Base-by-base conservation (phyloP, 1,284 basidiomycete genomes). In the Waitea zeae region DNA sequence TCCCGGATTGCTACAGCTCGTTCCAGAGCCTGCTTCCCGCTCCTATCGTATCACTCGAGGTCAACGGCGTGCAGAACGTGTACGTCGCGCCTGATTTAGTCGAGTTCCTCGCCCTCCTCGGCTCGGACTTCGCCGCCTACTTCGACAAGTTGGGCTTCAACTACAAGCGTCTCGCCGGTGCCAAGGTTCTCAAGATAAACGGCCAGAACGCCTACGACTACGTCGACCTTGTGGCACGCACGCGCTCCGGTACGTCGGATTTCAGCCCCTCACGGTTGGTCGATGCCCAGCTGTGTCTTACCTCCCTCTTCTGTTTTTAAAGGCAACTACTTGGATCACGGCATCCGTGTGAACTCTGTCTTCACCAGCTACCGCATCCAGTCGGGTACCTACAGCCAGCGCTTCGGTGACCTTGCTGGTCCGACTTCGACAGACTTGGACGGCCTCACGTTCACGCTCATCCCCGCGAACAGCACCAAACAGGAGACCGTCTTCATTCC, bases 241-340 rank as follows among this genome's bases (percentile, higher is more conserved):
- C 68, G 1, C 60, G 69, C 15, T 64, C 66, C 2, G 29, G 22
- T 26, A 26, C 22, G 22, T 7, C n/a, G 7, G 7, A n/a, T 26
- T n/a, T 26, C n/a, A 7, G 22, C n/a, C 7, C 7, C n/a, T 7
- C 22, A n/a, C 22, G 7, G n/a, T n/a, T 26, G 22, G 22, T 7
- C 7, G n/a, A 7, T 26, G 22, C 7, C 22, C 22, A n/a, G n/a
- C n/a, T n/a, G n/a, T n/a, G n/a, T n/a, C n/a, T n/a, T n/a, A n/a
- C n/a, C n/a, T n/a, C n/a, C n/a, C n/a, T n/a, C n/a, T n/a, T n/a
- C n/a, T n/a, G 22, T 26, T n/a, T 26, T n/a, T 26, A 7, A 7
- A 26, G 70, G 72, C 6, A 75, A 73, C 47, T 75, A 67, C 45
- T 51, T 76, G 20, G 70, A 74, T 44, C 70, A 72, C 38, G 65